phyloP scores from a whole-genome alignment of 106 monocot species.

The Dactylorhiza incarnata region DNA sequence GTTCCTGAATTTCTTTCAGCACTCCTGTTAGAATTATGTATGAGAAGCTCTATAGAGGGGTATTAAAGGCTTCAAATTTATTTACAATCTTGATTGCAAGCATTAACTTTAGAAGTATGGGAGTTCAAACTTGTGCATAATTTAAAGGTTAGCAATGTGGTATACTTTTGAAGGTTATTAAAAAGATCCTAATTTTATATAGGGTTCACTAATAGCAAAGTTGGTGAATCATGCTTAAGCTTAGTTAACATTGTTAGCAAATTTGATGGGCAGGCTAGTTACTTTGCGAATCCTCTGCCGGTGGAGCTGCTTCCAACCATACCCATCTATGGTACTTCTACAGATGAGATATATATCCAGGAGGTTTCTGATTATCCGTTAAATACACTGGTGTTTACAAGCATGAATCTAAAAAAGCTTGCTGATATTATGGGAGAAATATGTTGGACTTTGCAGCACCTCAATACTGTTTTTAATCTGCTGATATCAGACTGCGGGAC shows the following conservation, averaged over 20 bases:
- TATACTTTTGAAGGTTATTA: too few species aligned
- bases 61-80: too few species aligned
- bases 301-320: constrained; percentile 35
- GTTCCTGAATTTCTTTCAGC: too few species aligned
- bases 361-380: constrained; percentile 58
- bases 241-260: not conserved
- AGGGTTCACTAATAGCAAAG: not conserved
- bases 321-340: constrained; percentile 15
- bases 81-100: too few species aligned
- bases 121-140: too few species aligned
- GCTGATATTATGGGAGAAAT: constrained; percentile 30
- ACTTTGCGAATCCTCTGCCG: constrained; percentile 52
- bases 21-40: too few species aligned
- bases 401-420: constrained; percentile 24
- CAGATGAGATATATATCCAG: constrained; percentile 18
- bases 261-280: constrained; percentile 35
- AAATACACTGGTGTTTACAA: constrained; percentile 37
- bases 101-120: too few species aligned
- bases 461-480: constrained; percentile 35
- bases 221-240: not conserved
- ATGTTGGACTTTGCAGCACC: constrained; percentile 27
- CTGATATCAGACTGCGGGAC: constrained; percentile 47
- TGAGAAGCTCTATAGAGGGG: too few species aligned
- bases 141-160: too few species aligned
- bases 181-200: not conserved